Evolutionary conservation across 352 stramenopile species (phyloP), one percentile per base, ranked within the genome.

Genomic region (Globisporangium spiculum): DNA sequence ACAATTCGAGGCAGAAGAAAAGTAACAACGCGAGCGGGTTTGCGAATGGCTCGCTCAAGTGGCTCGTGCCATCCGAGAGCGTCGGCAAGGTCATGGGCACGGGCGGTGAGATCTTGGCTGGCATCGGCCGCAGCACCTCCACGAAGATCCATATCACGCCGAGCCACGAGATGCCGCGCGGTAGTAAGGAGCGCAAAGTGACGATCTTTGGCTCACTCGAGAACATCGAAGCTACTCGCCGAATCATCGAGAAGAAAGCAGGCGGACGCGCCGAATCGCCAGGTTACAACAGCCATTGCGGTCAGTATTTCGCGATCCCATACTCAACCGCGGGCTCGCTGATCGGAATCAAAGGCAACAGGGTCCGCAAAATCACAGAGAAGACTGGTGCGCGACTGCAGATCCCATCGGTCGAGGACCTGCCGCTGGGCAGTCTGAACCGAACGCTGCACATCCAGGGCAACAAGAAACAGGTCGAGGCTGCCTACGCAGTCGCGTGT

Each of bases 241-340:
- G 75, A 18, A 61, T 72, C 27, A 87, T 93, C 24, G 74, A 80
- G 27, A 65, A 36, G 3, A 81, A 73, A 27, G 73, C 76, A 55
- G 81, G 81, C 20, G 85, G 85, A 2, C 77, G 74, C 5, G 63
- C 75, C 3, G 74, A 90, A 41, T 68, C 57, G 8, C 41, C 16
- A 22, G 66, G 67, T 9, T 30, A 62, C 14, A 77, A 71, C n/a
- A 67, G 67, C n/a, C 74, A 80, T 46, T 63, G 74, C 7, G 80
- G 83, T 1, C 76, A 88, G 55, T 91, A 91, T 58, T 93, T 84
- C 66, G 85, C 84, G 24, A 81, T 93, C 48, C 85, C 85, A 20
- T 84, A 79, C 41, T 62, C 71, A 34, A 63, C 77, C 1, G 71
- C 80, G 2, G 83, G 83, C 9, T 80, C 68, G 60, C 65, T 93